phyloP scores from a whole-genome alignment of 2,329 filamentous ascomycete genomes.

The Alternaria infectoria region DNA sequence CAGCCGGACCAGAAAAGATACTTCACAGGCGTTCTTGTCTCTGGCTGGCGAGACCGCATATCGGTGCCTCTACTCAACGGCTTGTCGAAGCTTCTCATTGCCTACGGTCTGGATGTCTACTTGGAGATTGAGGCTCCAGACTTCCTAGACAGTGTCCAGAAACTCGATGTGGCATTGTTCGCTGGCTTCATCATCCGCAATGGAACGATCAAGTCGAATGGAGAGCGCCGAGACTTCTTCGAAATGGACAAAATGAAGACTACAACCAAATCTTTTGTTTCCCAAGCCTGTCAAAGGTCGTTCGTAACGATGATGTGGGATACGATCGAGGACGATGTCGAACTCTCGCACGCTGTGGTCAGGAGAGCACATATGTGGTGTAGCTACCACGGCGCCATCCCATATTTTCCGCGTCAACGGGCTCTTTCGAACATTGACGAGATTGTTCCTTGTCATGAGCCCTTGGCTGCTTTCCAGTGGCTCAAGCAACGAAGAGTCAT shows the following conservation, averaged over 20 bases:
- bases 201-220: conserved; percentile 43
- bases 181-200: conserved; percentile 44
- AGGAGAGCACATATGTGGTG: conserved; percentile 47
- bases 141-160: conserved; percentile 36
- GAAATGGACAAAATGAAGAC: conserved; percentile 50
- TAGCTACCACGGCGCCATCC: conserved; percentile 45
- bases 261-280: conserved; percentile 46
- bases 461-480: conserved; percentile 48
- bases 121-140: conserved; percentile 44
- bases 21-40: conserved; percentile 43
- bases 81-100: conserved; percentile 35
- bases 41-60: conserved; percentile 42
- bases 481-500: conserved; percentile 46
- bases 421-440: conserved; percentile 34
- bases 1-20: conserved; percentile 31
- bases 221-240: conserved; percentile 47
- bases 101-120: conserved; percentile 43
- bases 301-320: conserved; percentile 51
- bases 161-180: conserved; percentile 35
- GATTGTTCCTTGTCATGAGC: conserved; percentile 36
- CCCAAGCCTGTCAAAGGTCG: conserved; percentile 43
- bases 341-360: conserved; percentile 45
- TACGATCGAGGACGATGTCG: conserved; percentile 41
- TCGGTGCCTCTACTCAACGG: conserved; percentile 38
- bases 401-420: conserved; percentile 33